A percentile compares a stretch with the other conserved stretches of the same genome.
Conservation (phyloP, 1,139 yeast species). For the Blastobotrys petasosporus region DNA sequence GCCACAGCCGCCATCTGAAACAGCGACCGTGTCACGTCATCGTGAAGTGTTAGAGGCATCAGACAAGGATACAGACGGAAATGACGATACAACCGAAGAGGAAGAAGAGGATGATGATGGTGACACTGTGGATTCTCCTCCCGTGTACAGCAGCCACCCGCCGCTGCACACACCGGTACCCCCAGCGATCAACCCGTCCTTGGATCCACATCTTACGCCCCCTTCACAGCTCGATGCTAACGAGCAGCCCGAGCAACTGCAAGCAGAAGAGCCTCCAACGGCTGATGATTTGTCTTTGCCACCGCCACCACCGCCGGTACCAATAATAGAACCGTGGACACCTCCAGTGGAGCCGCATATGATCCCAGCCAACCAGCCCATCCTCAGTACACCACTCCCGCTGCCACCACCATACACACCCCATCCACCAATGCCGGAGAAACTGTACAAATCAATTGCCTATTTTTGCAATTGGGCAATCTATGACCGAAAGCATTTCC, state of each 20-base stretch:
- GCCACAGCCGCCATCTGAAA: too few relatives aligned
- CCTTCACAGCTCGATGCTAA: background rate
- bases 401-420: too few relatives aligned
- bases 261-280: background rate
- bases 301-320: background rate
- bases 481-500: slow-evolving; percentile 55
- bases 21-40: too few relatives aligned
- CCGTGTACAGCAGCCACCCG: background rate
- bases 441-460: slow-evolving; percentile 21
- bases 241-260: background rate
- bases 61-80: background rate
- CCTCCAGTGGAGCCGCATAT: slow-evolving; percentile 2
- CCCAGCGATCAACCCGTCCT: too few relatives aligned
- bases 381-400: too few relatives aligned
- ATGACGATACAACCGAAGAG: background rate
- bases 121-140: background rate
- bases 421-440: too few relatives aligned
- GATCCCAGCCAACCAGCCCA: too few relatives aligned
- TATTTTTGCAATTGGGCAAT: slow-evolving; percentile 58
- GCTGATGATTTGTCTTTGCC: background rate
- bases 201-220: too few relatives aligned
- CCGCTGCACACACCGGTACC: too few relatives aligned
- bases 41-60: too few relatives aligned
- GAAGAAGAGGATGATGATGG: background rate
- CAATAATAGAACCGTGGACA: background rate